Evolutionary conservation across 2,329 filamentous ascomycete genomes (phyloP), one percentile per base, ranked within the genome.

Genomic region (Phialophora expanda): DNA sequence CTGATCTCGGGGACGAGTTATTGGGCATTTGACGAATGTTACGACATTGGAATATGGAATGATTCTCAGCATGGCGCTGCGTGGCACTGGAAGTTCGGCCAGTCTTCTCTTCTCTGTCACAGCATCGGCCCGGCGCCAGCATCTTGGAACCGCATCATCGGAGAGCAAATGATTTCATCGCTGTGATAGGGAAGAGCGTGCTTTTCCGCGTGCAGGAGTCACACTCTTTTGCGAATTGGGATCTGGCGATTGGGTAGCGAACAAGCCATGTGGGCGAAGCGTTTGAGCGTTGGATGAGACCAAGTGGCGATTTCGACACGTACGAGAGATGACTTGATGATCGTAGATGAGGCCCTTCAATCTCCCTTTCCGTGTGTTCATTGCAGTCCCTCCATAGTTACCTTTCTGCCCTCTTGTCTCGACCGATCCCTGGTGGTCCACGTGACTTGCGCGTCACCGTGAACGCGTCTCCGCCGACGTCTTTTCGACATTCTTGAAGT

Each of bases 1-100:
- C 62, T 44, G 66, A 56, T 41, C n/a, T 62, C 17, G 51, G 14
- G 24, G 59, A 56, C 4, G 59, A 65, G 17, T 12, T 57, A 3
- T n/a, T 66, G 48, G 58, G 58, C 28, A 12, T 59, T 30, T 61
- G 58, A 61, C 20, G 44, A 17, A 44, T n/a, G 4, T n/a, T 44
- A 44, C 38, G 17, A 17, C 17, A 6, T 7, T 44, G 38, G 38
- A n/a, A 44, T 44, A 44, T 44, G 38, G 14, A n/a, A 44, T 44
- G 14, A n/a, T 44, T 44, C 14, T n/a, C 38, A 44, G 38, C 38
- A 44, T 44, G 38, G 38, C 38, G 38, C 38, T 44, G 14, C 38
- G 17, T n/a, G 38, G 17, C 38, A n/a, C 14, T n/a, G 38, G 14
- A n/a, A 17, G 17, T 17, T 44, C 17, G 12, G 14, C 34, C 34